Conservation (phyloP, 2,329 filamentous ascomycete genomes). For the Fusarium duplospermum region DNA sequence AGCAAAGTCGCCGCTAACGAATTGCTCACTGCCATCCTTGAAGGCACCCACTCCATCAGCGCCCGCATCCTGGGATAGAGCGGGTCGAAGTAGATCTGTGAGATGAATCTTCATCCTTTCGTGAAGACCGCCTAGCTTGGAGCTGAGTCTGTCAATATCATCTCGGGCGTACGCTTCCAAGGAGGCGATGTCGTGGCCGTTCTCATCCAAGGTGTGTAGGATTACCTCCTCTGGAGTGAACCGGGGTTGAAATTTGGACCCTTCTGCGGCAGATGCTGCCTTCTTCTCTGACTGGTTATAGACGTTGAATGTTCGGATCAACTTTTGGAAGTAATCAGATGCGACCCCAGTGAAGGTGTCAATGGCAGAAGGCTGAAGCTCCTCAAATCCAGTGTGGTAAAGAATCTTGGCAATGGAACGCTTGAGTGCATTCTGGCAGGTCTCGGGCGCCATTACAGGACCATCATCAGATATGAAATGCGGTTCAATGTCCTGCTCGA, state of each 20-base stretch:
- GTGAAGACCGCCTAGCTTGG: slow-evolving; percentile 85
- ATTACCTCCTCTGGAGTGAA: slow-evolving; percentile 89
- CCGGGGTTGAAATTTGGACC: slow-evolving; percentile 66
- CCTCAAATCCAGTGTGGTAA: slow-evolving; percentile 96
- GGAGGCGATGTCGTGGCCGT: slow-evolving; percentile 82
- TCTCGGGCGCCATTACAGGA: slow-evolving; percentile 84
- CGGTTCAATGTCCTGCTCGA: slow-evolving; percentile 87
- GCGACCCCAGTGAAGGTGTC: slow-evolving; percentile 92
- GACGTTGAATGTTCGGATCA: slow-evolving; percentile 81
- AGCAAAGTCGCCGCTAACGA: slow-evolving; percentile 95
- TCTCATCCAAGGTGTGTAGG: slow-evolving; percentile 85
- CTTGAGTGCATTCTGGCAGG: slow-evolving; percentile 86
- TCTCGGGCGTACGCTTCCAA: slow-evolving; percentile 92
- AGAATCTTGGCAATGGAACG: slow-evolving; percentile 94
- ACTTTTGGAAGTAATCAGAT: slow-evolving; percentile 87
- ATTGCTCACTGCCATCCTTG: slow-evolving; percentile 96
- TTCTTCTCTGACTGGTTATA: slow-evolving; percentile 88
- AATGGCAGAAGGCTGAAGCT: slow-evolving; percentile 93
- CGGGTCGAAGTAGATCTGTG: slow-evolving; percentile 91
- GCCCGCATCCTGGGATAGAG: slow-evolving; percentile 78
- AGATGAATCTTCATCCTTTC: slow-evolving; percentile 95
- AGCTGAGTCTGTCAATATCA: slow-evolving; percentile 86
- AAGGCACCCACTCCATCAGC: slow-evolving; percentile 91
- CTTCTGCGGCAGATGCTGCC: slow-evolving; percentile 58
- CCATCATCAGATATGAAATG: slow-evolving; percentile 91